Base-by-base conservation (phyloP, 1,284 basidiomycete species). In the Sparassis latifolia region DNA sequence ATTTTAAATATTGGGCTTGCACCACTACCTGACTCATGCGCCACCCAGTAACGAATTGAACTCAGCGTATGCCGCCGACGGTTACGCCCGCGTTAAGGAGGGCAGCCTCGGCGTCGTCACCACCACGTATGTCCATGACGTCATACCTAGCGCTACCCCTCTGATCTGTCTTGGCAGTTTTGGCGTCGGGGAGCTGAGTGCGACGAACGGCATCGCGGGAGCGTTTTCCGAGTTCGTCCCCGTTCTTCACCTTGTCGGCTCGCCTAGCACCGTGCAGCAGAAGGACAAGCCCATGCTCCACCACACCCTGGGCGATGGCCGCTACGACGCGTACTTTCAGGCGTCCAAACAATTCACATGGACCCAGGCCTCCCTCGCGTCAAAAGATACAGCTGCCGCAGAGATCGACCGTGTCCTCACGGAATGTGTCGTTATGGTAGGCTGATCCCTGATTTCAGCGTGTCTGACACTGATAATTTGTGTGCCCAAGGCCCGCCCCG, bases 181-280 rank as follows among this genome's bases (percentile, higher is more conserved):
- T 59, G 93, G 93, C 53, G 94, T 97, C 9, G 94, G 92, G 45
- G 94, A 92, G 69, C 72, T 92, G 35, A 89, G 84, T 43, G 91
- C 90, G 3, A 82, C 88, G 46, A 91, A 91, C 60, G 88, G 86
- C 30, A 78, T 92, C 52, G 89, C 86, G 27, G 84, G 85, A 61
- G 86, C 87, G 3, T 86, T 80, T 67, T 86, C 90, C 30, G 94
- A 98, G 69, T 87, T 92, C 71, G 83, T 98, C 4, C 95, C 95
- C 5, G 79, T 98, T 3, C 76, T 98, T 4, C 95, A 98, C 65
- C 81, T 98, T 45, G 95, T 89, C 45, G 95, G 95, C 52, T 83
- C 84, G 1, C 94, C 95, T 0, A 87, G 81, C 56, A 90, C 86
- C 1, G 59, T 70, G 10, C 83, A 91, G 56, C 84, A 89, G 59